phyloP scores from a whole-genome alignment of 2,329 filamentous ascomycete species.

The Talaromyces sp. region DNA sequence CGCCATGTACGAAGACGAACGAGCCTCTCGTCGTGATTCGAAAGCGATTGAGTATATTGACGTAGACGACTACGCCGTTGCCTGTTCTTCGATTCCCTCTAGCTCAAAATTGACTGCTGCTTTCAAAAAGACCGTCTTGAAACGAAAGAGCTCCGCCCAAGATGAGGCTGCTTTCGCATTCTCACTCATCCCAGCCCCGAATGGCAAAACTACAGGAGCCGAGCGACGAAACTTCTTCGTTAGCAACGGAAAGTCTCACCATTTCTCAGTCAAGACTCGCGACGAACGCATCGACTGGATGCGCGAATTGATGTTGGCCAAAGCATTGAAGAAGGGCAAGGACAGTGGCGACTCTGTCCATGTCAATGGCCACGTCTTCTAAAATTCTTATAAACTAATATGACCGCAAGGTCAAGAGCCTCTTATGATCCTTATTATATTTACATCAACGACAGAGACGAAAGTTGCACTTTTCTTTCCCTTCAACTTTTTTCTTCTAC shows the following conservation, averaged over 20 bases:
- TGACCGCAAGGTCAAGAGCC: no score
- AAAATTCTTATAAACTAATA: background rate
- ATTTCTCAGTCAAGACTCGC: conserved; percentile 83
- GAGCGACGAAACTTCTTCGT: conserved; percentile 34
- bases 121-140: conserved; percentile 61
- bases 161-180: conserved; percentile 41
- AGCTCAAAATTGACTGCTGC: conserved; percentile 80
- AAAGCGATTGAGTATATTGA: conserved; percentile 34
- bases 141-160: conserved; percentile 38
- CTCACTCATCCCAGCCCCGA: conserved; percentile 42
- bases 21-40: conserved; percentile 23
- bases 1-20: conserved; percentile 34
- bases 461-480: no score
- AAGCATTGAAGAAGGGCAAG: conserved; percentile 34
- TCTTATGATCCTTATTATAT: no score
- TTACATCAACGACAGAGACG: no score
- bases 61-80: conserved; percentile 41
- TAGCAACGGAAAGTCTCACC: conserved; percentile 75
- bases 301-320: conserved; percentile 47
- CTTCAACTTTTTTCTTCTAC: no score
- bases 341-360: conserved; percentile 26
- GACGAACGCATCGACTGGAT: conserved; percentile 93
- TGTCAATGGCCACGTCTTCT: background rate
- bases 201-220: conserved; percentile 50
- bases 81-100: conserved; percentile 70